These are phyloP conservation scores for Trichoderma parareesei DNA, from an alignment of 495 filamentous ascomycete genomes.

Conservation along the genomic window DNA sequence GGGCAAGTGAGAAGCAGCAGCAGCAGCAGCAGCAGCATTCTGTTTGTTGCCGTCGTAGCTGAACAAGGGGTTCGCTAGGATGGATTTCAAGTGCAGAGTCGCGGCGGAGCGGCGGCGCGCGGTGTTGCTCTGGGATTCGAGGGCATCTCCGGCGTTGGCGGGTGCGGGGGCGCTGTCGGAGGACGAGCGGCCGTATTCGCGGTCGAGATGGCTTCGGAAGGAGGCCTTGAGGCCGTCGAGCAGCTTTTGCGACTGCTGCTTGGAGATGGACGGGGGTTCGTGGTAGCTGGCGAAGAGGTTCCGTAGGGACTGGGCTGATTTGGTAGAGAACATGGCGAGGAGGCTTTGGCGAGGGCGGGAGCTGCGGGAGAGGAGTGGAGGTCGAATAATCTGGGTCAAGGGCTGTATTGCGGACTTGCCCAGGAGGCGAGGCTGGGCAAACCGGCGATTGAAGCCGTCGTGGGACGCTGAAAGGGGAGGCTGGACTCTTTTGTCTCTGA, in stretches of 20 bases:
- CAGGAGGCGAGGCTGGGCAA: neutral
- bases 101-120: conserved; percentile 10
- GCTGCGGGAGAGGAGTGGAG: no score
- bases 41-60: conserved; percentile 15
- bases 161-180: conserved; percentile 19
- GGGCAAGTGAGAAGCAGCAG: neutral
- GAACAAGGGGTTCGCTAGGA: conserved; percentile 66
- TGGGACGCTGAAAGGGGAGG: neutral
- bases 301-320: conserved; percentile 30
- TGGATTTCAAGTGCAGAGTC: conserved; percentile 51
- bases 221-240: conserved; percentile 62
- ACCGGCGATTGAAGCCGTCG: no score
- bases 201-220: conserved; percentile 68
- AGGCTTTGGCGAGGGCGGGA: neutral
- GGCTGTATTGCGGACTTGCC: neutral
- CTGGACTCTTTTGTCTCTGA: neutral
- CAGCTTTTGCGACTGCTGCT: conserved; percentile 57
- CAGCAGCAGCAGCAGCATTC: neutral
- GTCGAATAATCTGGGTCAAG: no score
- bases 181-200: conserved; percentile 44
- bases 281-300: conserved; percentile 54
- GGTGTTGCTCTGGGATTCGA: neutral
- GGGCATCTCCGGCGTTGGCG: neutral
- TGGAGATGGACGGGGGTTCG: conserved; percentile 57
- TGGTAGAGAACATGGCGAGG: conserved; percentile 1